Percentiles rank a stretch among this genome's conserved stretches.
Conservation (phyloP, 2,329 filamentous ascomycete species). For the Xylariomycetidae sp. region DNA sequence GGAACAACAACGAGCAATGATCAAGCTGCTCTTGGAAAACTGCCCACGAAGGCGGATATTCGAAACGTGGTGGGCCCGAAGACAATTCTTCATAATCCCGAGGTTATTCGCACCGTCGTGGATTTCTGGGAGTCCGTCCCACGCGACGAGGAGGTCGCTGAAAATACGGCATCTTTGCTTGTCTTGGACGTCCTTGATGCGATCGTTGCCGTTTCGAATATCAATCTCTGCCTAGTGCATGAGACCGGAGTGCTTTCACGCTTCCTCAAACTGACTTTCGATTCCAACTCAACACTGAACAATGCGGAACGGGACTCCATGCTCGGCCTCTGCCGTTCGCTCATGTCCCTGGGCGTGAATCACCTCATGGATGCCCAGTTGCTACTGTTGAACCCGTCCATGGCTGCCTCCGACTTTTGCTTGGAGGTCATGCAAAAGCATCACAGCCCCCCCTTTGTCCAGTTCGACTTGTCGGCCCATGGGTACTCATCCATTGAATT, state of each 20-base stretch:
- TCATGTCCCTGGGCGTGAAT: constrained; percentile 72
- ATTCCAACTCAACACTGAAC: constrained; percentile 42
- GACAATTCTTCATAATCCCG: constrained; percentile 51
- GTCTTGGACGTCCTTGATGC: constrained; percentile 59
- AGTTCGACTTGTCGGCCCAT: constrained; percentile 85
- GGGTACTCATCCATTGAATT: constrained; percentile 90
- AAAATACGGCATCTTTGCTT: constrained; percentile 53
- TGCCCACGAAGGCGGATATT: too few species aligned
- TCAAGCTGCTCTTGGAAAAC: constrained; percentile 35
- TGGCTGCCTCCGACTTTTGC: constrained; percentile 59
- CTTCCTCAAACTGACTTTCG: constrained; percentile 58
- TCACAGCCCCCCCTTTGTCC: constrained; percentile 75
- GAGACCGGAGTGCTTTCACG: constrained; percentile 63
- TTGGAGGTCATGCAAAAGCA: constrained; percentile 69
- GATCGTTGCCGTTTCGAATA: constrained; percentile 55
- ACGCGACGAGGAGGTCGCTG: constrained; percentile 34
- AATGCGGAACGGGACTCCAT: constrained; percentile 53
- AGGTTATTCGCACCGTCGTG: constrained; percentile 57
- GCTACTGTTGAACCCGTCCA: constrained; percentile 50
- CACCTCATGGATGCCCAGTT: constrained; percentile 77
- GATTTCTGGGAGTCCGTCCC: constrained; percentile 60
- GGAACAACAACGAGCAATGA: constrained; percentile 11
- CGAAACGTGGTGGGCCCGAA: constrained; percentile 46
- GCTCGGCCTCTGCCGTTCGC: constrained; percentile 58
- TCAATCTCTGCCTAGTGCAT: constrained; percentile 67